Base-by-base conservation (phyloP, 345 rosid genomes). In the Microcos paniculata region DNA sequence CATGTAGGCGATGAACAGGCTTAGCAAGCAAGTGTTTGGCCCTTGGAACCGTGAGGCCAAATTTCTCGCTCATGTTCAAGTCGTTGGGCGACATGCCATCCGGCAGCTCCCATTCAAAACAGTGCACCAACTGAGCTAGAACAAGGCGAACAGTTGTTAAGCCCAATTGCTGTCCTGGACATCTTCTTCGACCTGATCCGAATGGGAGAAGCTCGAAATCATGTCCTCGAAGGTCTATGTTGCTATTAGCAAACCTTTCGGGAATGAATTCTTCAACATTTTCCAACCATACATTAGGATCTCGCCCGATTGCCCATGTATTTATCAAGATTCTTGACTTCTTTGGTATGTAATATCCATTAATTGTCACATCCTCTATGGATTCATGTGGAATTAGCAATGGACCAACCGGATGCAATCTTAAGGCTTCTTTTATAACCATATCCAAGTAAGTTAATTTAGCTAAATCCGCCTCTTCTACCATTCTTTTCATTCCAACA, bases 291-390 rank as follows among this genome's bases (percentile, higher is more conserved):
- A 76, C 76, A 19, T 62, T 73, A 5, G 48, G 43, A 67, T 80
- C 75, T 38, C 74, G 58, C 4, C 71, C 78, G 4, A 80, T 76
- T 2, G 77, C 70, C 72, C 75, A 81, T 12, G 42, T 45, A 67
- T 81, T 81, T 3, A 77, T 64, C 1, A 81, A 57, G 30, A 81
- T 24, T 42, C 78, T 26, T 10, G 84, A 70, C 30, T 77, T 73
- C 18, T 68, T 73, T 1, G 75, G 73, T 61, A 81, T 73, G 55
- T 61, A n/a, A 51, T 71, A 81, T 13, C 81, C 81, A 45, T 77
- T 46, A 1, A 81, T 51, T 0, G 43, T 33, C 11, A 61, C 16
- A n/a, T 73, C 76, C 45, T 77, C 72, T 46, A 73, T 70, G 10
- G 78, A 77, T 8, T 77, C 80, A 2, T 33, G 71, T 1, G 78